phyloP scores from a whole-genome alignment of 2,329 filamentous ascomycete genomes.

The Trichoderma sp. region DNA sequence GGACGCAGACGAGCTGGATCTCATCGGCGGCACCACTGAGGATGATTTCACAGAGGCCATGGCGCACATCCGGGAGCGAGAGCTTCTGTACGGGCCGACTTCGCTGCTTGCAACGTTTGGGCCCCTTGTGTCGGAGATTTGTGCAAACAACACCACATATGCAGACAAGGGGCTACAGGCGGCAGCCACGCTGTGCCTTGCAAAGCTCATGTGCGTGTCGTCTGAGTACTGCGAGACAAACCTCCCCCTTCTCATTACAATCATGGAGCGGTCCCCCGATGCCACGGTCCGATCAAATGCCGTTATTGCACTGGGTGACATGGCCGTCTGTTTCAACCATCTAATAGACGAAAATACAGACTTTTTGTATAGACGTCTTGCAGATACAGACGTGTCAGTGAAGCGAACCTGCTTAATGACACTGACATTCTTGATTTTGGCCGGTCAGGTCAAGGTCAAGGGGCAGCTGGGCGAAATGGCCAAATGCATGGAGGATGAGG shows the following conservation, averaged over 20 bases:
- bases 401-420: constrained; percentile 99
- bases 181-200: constrained; percentile 88
- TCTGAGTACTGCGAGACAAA: constrained; percentile 95
- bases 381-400: constrained; percentile 82
- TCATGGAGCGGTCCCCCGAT: constrained; percentile 91
- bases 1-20: constrained; percentile 85
- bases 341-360: constrained; percentile 99
- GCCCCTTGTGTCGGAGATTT: constrained; percentile 87
- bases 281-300: constrained; percentile 93
- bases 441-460: constrained; percentile 98
- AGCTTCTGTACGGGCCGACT: constrained; percentile 76
- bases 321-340: constrained; percentile 99
- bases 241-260: constrained; percentile 89
- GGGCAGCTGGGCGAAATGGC: constrained; percentile 98
- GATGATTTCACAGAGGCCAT: constrained; percentile 89
- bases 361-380: constrained; percentile 90
- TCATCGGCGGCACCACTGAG: constrained; percentile 94
- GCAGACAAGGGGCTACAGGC: constrained; percentile 86
- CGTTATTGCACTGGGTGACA: constrained; percentile 94
- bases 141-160: constrained; percentile 90
- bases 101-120: constrained; percentile 90
- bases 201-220: constrained; percentile 98
- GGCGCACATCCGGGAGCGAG: constrained; percentile 76
- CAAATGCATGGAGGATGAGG: constrained; percentile 95
- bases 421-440: constrained; percentile 91